Conservation (phyloP, 208 protist species). For the Crithidia mellificae region DNA sequence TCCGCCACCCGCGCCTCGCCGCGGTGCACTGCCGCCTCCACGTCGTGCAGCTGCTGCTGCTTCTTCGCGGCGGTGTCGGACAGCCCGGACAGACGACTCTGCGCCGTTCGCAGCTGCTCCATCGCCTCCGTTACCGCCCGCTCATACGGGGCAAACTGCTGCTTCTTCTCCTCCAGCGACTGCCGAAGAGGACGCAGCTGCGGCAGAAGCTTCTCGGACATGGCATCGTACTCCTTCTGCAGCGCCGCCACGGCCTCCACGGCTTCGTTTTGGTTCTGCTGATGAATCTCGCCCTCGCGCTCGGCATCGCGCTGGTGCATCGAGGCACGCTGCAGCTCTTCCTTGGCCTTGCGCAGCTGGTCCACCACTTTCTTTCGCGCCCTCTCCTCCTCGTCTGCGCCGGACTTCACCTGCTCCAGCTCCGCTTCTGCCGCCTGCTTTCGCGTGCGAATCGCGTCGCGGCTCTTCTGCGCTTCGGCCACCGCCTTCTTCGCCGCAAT, state of each 20-base stretch:
- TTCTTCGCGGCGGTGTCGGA: conserved; percentile 36
- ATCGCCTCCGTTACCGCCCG: conserved; percentile 68
- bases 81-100: conserved; percentile 48
- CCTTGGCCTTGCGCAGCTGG: conserved; percentile 84
- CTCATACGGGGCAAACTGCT: conserved; percentile 88
- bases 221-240: conserved; percentile 62
- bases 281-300: conserved; percentile 77
- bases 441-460: conserved; percentile 60
- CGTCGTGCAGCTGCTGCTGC: conserved; percentile 37
- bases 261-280: conserved; percentile 83
- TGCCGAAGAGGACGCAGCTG: conserved; percentile 82
- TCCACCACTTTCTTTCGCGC: conserved; percentile 73
- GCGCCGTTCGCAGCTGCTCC: conserved; percentile 52
- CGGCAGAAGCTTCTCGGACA: conserved; percentile 79
- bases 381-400: conserved; percentile 66
- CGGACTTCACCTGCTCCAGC: conserved; percentile 74
- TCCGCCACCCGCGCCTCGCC: conserved; percentile 46
- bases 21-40: conserved; percentile 33
- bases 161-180: conserved; percentile 92
- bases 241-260: conserved; percentile 35
- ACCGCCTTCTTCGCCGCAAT: conserved; percentile 69
- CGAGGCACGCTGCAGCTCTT: conserved; percentile 71
- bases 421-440: conserved; percentile 69
- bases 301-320: conserved; percentile 85
- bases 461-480: conserved; percentile 52